Conservation (phyloP, 2,329 filamentous ascomycete species). For the Xylaria sp. region DNA sequence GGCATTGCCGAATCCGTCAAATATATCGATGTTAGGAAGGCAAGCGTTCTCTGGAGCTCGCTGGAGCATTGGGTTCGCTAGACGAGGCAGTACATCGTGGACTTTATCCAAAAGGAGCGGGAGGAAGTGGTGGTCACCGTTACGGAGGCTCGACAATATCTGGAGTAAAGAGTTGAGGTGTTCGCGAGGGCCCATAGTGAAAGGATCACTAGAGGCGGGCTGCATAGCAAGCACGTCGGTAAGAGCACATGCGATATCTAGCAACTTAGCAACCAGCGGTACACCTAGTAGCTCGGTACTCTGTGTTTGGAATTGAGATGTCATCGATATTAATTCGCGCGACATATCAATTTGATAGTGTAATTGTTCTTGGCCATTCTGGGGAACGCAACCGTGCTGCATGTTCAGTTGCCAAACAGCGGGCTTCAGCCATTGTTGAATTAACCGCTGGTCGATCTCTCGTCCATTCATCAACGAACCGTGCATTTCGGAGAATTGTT, state of each 20-base stretch:
- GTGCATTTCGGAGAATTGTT: conserved; percentile 68
- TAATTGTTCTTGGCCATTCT: conserved; percentile 62
- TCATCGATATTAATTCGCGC: conserved; percentile 72
- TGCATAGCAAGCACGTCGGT: conserved; percentile 77
- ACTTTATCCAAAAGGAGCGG: conserved; percentile 82
- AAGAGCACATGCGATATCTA: conserved; percentile 79
- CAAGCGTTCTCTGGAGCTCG: conserved; percentile 65
- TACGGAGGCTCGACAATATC: conserved; percentile 76
- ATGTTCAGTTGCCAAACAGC: conserved; percentile 71
- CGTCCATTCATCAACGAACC: conserved; percentile 62
- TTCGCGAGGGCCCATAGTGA: conserved; percentile 75
- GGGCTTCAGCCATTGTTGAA: conserved; percentile 74
- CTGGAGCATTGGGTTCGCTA: conserved; percentile 70
- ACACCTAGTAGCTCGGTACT: conserved; percentile 80
- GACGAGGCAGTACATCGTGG: conserved; percentile 73
- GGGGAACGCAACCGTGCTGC: conserved; percentile 64
- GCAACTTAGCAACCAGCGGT: conserved; percentile 82
- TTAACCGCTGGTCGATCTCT: conserved; percentile 66
- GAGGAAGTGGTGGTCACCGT: conserved; percentile 79
- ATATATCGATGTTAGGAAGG: conserved; percentile 65
- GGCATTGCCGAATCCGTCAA: conserved; percentile 72
- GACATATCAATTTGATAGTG: conserved; percentile 72
- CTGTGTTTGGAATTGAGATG: conserved; percentile 76
- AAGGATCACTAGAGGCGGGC: conserved; percentile 69
- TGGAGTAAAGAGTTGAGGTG: conserved; percentile 76